These are phyloP conservation scores for Clavariopsis aquatica DNA, from an alignment of 495 filamentous ascomycete species.

Conservation along the genomic window DNA sequence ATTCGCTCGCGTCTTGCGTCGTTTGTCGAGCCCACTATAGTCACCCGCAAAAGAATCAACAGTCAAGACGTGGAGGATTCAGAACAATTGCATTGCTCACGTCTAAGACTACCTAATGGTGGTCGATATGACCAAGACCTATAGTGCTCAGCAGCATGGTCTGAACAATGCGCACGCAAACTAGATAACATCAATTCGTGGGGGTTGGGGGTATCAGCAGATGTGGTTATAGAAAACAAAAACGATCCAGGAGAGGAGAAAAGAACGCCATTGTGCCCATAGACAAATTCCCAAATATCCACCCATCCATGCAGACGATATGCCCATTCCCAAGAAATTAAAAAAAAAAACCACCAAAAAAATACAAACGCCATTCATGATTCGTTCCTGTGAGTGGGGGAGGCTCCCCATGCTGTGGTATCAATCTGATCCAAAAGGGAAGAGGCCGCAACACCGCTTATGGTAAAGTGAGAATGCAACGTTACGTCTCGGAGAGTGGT, in stretches of 20 bases:
- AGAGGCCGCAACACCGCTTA: slow-evolving; percentile 9
- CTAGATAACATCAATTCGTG: slow-evolving; percentile 11
- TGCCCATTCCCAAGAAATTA: slow-evolving; percentile 17
- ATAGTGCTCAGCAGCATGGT: slow-evolving; percentile 6
- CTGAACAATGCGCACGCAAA: slow-evolving; percentile 1
- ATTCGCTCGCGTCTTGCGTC: too few relatives aligned
- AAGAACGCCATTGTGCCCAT: slow-evolving; percentile 22
- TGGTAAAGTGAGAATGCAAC: slow-evolving; percentile 24
- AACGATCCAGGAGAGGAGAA: slow-evolving; percentile 14
- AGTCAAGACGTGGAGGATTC: too few relatives aligned
- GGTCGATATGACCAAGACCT: not conserved
- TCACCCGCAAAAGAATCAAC: too few relatives aligned
- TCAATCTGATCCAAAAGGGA: slow-evolving; percentile 25
- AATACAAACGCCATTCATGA: slow-evolving; percentile 35
- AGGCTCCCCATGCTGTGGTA: slow-evolving; percentile 21
- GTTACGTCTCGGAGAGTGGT: not conserved
- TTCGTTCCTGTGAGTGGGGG: slow-evolving; percentile 27
- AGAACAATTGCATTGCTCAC: slow-evolving; percentile 3
- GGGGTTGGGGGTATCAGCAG: slow-evolving; percentile 30
- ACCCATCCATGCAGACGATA: slow-evolving; percentile 11
- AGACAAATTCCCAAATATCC: slow-evolving; percentile 6
- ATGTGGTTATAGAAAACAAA: slow-evolving; percentile 17
- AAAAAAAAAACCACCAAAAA: too few relatives aligned
- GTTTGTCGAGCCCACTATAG: too few relatives aligned
- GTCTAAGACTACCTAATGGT: slow-evolving; percentile 6